Evolutionary conservation across 208 protist genomes (phyloP), one percentile per base, ranked within the genome.

Genomic region (Leishmania tropica): DNA sequence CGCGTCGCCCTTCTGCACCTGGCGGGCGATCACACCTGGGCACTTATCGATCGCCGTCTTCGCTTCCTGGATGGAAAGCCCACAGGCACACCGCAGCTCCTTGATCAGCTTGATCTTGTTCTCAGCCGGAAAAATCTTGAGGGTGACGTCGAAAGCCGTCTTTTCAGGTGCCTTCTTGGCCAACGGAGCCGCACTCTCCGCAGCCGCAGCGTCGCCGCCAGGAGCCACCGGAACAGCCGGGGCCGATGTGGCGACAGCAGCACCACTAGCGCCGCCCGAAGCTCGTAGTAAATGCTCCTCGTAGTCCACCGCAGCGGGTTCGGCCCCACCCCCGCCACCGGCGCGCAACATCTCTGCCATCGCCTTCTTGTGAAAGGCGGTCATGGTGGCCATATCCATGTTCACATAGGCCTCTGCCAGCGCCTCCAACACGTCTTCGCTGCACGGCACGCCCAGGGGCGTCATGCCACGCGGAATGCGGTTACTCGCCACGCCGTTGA

Each of bases 41-140:
- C 87, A 90, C 81, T 95, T 97, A 72, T 97, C 93, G 62, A 97
- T 91, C 1, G 92, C 92, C 28, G 81, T 74, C 88, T 97, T 97
- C 40, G 93, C 93, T 58, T 97, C 93, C 72, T 86, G 83, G 76
- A 97, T 94, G 75, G 79, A 79, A 53, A 95, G 78, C 35, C 80
- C 88, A 54, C 90, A 94, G 35, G 94, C 89, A 35, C 88, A 80
- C 48, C 93, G 92, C 21, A 95, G 89, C 83, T 97, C 93, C 85
- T 95, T 95, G 80, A 97, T 97, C 10, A 95, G 85, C 84, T 97
- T 95, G 53, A 97, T 86, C 83, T 95, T 95, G 77, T 89, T 95
- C 70, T 92, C 89, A 24, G 92, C 82, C 11, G 90, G 83, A 74
- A 86, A 97, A 80, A 89, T 90, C 65, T 90, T 92, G 45, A 97